These are phyloP conservation scores for Ustilago bromivora DNA, from an alignment of 1,284 basidiomycete species.

Conservation along the genomic window DNA sequence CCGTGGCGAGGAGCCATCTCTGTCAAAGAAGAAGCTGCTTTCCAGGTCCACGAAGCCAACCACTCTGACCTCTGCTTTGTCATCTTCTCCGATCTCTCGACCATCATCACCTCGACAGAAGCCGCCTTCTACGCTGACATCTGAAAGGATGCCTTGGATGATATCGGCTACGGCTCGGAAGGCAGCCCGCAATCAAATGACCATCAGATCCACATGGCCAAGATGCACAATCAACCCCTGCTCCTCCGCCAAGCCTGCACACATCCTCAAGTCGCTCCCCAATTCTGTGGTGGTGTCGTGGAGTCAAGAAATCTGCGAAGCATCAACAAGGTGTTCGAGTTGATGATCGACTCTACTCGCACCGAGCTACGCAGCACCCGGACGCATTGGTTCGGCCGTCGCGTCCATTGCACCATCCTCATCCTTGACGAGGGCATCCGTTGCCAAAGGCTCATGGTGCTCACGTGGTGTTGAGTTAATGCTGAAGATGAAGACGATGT, in stretches of 20 bases:
- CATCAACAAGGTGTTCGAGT: constrained; percentile 64
- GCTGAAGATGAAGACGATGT: too few relatives aligned
- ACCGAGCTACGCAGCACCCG: constrained; percentile 40
- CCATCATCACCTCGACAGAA: constrained; percentile 72
- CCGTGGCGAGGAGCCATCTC: constrained; percentile 79
- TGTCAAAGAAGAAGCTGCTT: constrained; percentile 86
- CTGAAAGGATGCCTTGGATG: constrained; percentile 49
- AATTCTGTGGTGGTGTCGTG: constrained; percentile 38
- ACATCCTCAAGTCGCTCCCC: constrained; percentile 61
- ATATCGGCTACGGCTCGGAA: constrained; percentile 38
- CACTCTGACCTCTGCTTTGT: constrained; percentile 79
- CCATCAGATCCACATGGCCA: constrained; percentile 46
- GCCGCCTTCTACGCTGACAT: constrained; percentile 63
- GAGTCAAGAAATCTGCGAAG: constrained; percentile 54
- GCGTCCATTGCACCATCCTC: constrained; percentile 55
- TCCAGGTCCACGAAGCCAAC: constrained; percentile 60
- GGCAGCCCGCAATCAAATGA: constrained; percentile 37
- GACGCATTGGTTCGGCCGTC: constrained; percentile 30
- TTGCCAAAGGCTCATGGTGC: too few relatives aligned
- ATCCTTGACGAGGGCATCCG: constrained; percentile 1
- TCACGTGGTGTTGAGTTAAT: too few relatives aligned
- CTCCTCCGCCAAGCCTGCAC: constrained; percentile 66
- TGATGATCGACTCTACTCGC: constrained; percentile 61
- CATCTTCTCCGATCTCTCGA: constrained; percentile 93
- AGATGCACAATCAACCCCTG: constrained; percentile 53